phyloP scores from a whole-genome alignment of 345 rosid species.

The Acer campestre region DNA sequence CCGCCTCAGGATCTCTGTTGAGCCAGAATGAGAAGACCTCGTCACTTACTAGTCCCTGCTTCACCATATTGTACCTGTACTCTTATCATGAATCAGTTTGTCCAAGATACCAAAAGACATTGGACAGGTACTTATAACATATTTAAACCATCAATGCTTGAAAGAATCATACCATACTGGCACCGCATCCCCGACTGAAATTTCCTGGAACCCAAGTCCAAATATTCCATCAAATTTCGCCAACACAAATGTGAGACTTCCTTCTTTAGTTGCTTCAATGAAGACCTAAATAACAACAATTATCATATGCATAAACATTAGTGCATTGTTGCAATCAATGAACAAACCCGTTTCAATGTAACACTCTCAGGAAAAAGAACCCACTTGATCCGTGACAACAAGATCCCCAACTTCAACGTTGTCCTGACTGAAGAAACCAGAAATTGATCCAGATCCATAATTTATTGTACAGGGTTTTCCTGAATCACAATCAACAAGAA shows the following conservation, averaged over 20 bases:
- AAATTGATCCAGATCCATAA: constrained; percentile 73
- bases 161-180: constrained; percentile 62
- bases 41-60: constrained; percentile 53
- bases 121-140: background rate
- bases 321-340: background rate
- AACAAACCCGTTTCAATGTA: background rate
- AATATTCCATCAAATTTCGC: constrained; percentile 80
- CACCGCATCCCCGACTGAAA: constrained; percentile 61
- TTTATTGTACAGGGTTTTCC: constrained; percentile 59
- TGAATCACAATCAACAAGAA: constrained; percentile 28
- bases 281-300: constrained; percentile 48
- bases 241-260: constrained; percentile 52
- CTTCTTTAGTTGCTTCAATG: constrained; percentile 72
- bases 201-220: constrained; percentile 82
- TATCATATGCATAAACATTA: background rate
- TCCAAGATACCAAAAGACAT: background rate
- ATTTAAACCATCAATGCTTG: background rate
- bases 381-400: constrained; percentile 66
- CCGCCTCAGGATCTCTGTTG: constrained; percentile 49
- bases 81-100: constrained; percentile 4
- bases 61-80: constrained; percentile 71
- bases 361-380: constrained; percentile 1
- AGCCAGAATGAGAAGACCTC: constrained; percentile 83
- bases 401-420: constrained; percentile 67
- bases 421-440: constrained; percentile 81